Base-by-base conservation (phyloP, 768 basidiomycete species). In the Collybia mongolica region DNA sequence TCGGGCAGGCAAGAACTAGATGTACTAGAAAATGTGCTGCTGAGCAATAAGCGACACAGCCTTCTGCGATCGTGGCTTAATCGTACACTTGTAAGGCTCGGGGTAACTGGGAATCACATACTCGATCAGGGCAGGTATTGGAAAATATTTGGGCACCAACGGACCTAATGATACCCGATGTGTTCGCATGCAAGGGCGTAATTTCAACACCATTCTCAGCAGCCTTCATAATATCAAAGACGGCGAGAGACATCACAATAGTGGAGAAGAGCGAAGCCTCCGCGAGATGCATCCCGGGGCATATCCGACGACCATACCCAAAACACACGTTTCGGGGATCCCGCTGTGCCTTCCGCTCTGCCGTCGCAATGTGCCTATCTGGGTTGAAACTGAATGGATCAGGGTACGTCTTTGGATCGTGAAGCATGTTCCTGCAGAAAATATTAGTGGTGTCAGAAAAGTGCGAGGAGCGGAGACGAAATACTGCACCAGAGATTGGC, bases 351-450 rank as follows among this genome's bases (percentile, higher is more conserved):
- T 56, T 51, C 19, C 66, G 65, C 5, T 54, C 63, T 23, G 61
- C 51, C 4, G 59, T 55, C 12, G 64, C 60, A 11, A 80, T 64
- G 58, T 71, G 69, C 2, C 81, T 71, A 28, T 73, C 69, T 0
- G 81, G 81, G n/a, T 72, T 67, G 60, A 83, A 83, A 1, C 37
- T 53, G 40, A 74, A 69, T 1, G 81, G 80, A 24, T 77, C 69
- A 0, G 80, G 77, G 55, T 79, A 82, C 1, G 62, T 63, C 5
- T 69, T 61, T 2, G 72, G 72, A 59, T 86, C 76, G 40, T 77
- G 76, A 1, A 80, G 64, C 62, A 84, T 76, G n/a, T 63, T 66
- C 82, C 83, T 83, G n/a, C n/a, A 46, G 20, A 15, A 46, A 44
- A 22, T 2, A 14, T 29, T 44, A 0, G 41, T 35, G 38, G n/a